Base-by-base conservation (phyloP, 495 filamentous ascomycete genomes). In the Thozetella sp. region DNA sequence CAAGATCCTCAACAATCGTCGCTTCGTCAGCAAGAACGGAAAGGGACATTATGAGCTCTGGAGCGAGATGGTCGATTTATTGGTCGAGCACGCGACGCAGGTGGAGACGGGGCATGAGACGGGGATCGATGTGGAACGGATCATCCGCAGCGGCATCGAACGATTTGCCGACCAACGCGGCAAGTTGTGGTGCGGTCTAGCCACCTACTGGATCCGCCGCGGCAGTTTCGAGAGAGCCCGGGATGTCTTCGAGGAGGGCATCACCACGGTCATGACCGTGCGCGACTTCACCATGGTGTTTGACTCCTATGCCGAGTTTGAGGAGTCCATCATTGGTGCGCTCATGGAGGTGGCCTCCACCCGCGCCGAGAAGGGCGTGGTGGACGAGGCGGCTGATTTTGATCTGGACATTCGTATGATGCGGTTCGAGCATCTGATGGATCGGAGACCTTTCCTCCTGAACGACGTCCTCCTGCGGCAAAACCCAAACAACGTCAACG, bases 261-360 rank as follows among this genome's bases (percentile, higher is more conserved):
- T 98, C 62, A 97, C 91, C 25, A 98, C 95, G 1, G 96, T 97
- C 57, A 97, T 97, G 94, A 99, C 96, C 2, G 93, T 98, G n/a
- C 86, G 96, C 54, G 96, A 99, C 75, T 99, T 99, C 66, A 96
- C 94, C 0, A 83, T 97, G 48, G 87, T 98, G 22, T 99, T 99
- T 63, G 96, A 99, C 70, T 90, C 93, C 0, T 99, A 99, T 68
- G 86, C 89, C 43, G 96, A 99, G 72, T 97, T 97, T 50, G 96
- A 99, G 70, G 96, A 99, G 75, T 93, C 93, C 0, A 90, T 98
- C 66, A 97, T 97, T 60, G 87, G 90, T 25, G 90, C 83, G 40
- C 72, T 97, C 69, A 96, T 98, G 89, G 93, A 97, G 67, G 81
- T 88, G 43, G 93, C 93, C 10, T 90, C 93, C 2, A 73, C 79